Evolutionary conservation across 768 basidiomycete species (phyloP), one percentile per base, ranked within the genome.

Genomic region (Termitomyces heimii): DNA sequence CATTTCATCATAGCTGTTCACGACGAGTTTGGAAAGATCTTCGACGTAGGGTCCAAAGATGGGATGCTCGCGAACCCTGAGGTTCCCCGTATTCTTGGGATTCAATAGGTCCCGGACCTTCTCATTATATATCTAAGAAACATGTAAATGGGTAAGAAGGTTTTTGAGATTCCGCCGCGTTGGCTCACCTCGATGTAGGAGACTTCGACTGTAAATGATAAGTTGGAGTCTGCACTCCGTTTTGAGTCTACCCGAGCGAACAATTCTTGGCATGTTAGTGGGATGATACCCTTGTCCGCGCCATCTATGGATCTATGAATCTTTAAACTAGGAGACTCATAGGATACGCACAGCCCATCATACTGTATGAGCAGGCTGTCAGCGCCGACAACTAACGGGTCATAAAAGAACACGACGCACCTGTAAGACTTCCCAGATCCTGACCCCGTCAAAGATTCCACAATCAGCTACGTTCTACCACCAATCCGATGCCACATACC

Each of bases 11-110:
- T 95, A 98, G 70, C 80, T 89, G 67, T 82, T 86, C 45, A 98
- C 97, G 29, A 88, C 88, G 54, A 98, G 83, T 72, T 93, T 93
- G 66, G 92, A 94, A 56, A 99, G 79, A 75, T 96, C 94, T 74
- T 99, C 97, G 52, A 99, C 97, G 70, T 99, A 99, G n/a, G 97
- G 96, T 5, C 94, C 94, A 52, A 93, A 73, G 70, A 84, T 92
- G 14, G 97, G 97, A 68, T 98, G 97, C 73, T 99, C 97, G 65
- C 97, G 88, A 57, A 99, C 97, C 68, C 94, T 86, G 53, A 99
- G 82, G 69, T 97, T 96, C 57, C 95, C 94, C 28, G 89, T 84
- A 74, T 98, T 99, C 80, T 92, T 94, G 22, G 97, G 97, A 70
- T 98, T 99, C 60, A 99, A 78, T 61, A 99, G 79, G 73, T 99